Percentiles rank a stretch among this genome's conserved stretches.
These are phyloP conservation scores for Gossypium raimondii DNA, from an alignment of 345 rosid genomes.

Conservation along the genomic window DNA sequence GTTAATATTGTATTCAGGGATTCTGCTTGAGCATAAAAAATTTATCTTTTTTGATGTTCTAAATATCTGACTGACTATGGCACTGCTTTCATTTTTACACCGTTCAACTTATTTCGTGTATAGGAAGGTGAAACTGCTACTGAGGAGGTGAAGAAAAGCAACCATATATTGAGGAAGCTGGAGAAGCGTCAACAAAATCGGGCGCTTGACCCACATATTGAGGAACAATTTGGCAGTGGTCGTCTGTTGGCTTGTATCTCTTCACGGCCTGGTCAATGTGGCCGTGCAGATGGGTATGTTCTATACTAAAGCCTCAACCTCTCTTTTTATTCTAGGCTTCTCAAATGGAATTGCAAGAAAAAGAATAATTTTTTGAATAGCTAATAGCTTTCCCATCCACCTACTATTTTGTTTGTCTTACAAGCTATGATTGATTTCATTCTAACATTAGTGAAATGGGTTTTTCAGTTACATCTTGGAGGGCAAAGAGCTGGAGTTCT, in stretches of 20 bases:
- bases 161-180: not conserved
- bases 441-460: not conserved
- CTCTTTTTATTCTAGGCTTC: not conserved
- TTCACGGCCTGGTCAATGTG: slow-evolving; percentile 3
- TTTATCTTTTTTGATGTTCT: not conserved
- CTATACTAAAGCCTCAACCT: not conserved
- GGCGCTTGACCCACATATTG: not conserved
- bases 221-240: not conserved
- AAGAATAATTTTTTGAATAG: not conserved
- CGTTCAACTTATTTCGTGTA: not conserved
- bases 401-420: not conserved
- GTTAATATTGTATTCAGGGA: not conserved
- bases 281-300: slow-evolving; percentile 2
- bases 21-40: not conserved
- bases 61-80: not conserved
- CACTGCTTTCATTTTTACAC: not conserved
- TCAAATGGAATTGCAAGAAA: not conserved
- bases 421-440: not conserved
- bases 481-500: slow-evolving; percentile 9
- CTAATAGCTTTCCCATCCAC: not conserved
- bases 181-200: slow-evolving; percentile 1
- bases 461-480: not conserved
- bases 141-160: slow-evolving; percentile 1
- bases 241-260: slow-evolving; percentile 2
- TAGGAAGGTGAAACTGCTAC: slow-evolving; percentile 4